phyloP scores from a whole-genome alignment of 2,329 filamentous ascomycete species.

The Diaporthe vexans region DNA sequence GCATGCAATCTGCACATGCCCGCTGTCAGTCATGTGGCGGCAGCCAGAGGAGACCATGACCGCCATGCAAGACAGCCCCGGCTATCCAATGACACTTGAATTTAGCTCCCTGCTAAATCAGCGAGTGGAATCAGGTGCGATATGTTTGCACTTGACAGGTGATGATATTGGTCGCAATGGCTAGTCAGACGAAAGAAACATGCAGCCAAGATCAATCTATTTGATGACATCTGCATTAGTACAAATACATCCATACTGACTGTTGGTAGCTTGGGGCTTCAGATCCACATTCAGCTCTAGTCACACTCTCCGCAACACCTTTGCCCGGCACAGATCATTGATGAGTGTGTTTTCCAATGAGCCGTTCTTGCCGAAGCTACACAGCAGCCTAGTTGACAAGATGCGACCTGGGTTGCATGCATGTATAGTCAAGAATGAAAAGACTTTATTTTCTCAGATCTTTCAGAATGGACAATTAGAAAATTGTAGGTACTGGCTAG shows the following conservation, averaged over 20 bases:
- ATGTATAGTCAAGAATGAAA: too few relatives aligned
- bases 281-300: neutral
- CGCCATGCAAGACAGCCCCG: neutral
- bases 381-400: neutral
- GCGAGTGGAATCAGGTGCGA: neutral
- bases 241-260: neutral
- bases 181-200: neutral
- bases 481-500: too few relatives aligned
- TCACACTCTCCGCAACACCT: neutral
- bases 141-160: neutral
- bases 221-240: neutral
- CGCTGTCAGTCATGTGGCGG: conserved; percentile 5
- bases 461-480: too few relatives aligned
- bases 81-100: neutral
- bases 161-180: too few relatives aligned
- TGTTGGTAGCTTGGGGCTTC: neutral
- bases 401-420: neutral
- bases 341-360: neutral
- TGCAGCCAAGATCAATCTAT: conserved; percentile 10
- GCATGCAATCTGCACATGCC: neutral
- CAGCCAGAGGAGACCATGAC: neutral
- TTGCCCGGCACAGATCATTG: neutral
- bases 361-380: neutral
- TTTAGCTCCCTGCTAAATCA: neutral
- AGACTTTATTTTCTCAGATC: too few relatives aligned